phyloP scores from a whole-genome alignment of 768 basidiomycete species.

The Lyophyllum semitale region DNA sequence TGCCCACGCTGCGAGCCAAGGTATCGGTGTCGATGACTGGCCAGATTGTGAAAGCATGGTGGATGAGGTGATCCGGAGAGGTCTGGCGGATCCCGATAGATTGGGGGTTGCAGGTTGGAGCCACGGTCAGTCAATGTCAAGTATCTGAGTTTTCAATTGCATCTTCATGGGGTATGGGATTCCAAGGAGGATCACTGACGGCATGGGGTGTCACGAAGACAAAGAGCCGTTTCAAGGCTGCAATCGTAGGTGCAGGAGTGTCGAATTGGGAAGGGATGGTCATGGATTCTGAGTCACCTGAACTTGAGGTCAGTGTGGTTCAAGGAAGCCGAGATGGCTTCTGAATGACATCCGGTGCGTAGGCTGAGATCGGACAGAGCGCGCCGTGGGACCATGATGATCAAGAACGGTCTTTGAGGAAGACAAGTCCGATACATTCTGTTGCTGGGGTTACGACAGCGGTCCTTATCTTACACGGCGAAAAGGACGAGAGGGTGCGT shows the following conservation, averaged over 20 bases:
- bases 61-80: constrained; percentile 31
- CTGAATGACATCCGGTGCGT: not conserved
- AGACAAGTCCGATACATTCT: constrained; percentile 31
- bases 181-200: constrained; percentile 32
- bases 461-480: constrained; percentile 51
- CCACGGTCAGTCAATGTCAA: constrained; percentile 25
- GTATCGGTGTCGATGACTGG: constrained; percentile 33
- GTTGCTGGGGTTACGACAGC: constrained; percentile 45
- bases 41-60: constrained; percentile 39
- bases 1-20: constrained; percentile 28
- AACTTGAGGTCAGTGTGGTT: constrained; percentile 29
- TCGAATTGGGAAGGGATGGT: constrained; percentile 40
- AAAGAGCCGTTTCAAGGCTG: constrained; percentile 35
- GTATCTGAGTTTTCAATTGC: not conserved
- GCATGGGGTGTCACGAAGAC: constrained; percentile 38
- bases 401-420: constrained; percentile 16
- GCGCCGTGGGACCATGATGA: constrained; percentile 30
- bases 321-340: not conserved
- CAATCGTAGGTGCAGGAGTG: constrained; percentile 35
- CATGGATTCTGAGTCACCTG: constrained; percentile 34
- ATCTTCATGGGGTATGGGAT: not conserved
- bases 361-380: constrained; percentile 32
- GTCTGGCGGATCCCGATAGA: constrained; percentile 30
- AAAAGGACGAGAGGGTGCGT: constrained; percentile 54
- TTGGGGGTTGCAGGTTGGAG: constrained; percentile 39